These are phyloP conservation scores for Globisporangium lucens DNA, from an alignment of 352 stramenopile species.

Conservation along the genomic window DNA sequence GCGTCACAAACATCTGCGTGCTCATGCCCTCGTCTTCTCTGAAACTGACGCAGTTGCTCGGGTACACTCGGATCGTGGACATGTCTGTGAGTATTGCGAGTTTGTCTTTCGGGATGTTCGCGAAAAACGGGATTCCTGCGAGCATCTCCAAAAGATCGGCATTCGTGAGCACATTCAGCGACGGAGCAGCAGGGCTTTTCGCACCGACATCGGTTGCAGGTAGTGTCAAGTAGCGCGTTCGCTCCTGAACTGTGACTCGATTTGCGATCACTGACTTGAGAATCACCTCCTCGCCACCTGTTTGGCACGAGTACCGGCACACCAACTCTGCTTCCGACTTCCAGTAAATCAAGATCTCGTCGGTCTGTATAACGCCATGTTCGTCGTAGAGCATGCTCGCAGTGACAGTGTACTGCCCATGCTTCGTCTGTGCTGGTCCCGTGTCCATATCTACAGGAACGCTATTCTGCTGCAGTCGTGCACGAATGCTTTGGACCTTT, in stretches of 20 bases:
- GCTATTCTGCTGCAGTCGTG: conserved; percentile 22
- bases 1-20: conserved; percentile 78
- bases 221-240: conserved; percentile 39
- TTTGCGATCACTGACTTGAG: conserved; percentile 55
- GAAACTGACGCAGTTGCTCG: conserved; percentile 65
- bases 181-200: conserved; percentile 23
- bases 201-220: conserved; percentile 32
- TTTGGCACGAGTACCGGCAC: conserved; percentile 61
- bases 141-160: conserved; percentile 61
- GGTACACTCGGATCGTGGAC: conserved; percentile 75
- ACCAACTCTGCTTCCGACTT: conserved; percentile 54
- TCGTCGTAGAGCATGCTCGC: conserved; percentile 26
- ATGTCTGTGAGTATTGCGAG: conserved; percentile 63
- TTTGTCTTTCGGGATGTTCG: conserved; percentile 54
- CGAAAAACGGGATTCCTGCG: conserved; percentile 69
- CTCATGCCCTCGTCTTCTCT: conserved; percentile 73
- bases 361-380: conserved; percentile 27
- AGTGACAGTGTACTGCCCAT: conserved; percentile 12
- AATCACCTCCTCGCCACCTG: conserved; percentile 55
- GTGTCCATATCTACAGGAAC: background rate
- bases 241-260: conserved; percentile 40
- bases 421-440: conserved; percentile 18
- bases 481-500: conserved; percentile 40
- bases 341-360: conserved; percentile 66
- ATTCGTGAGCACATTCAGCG: conserved; percentile 66